Conservation (phyloP, 169 alveolate species). For the Perkinsus olseni region DNA sequence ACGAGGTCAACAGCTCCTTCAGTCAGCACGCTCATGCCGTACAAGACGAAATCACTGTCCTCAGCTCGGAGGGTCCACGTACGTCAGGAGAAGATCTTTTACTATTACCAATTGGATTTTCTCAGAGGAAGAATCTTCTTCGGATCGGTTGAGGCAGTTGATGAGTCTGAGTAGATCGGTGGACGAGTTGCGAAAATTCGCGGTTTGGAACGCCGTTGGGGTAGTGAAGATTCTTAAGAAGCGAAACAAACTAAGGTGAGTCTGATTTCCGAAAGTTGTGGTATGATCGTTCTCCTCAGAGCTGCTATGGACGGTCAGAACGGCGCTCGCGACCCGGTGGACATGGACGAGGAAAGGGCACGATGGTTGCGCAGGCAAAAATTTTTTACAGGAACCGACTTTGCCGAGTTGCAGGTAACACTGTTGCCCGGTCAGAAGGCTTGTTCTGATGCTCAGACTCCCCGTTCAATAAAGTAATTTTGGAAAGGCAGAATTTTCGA, state of each 20-base stretch:
- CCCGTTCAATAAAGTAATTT: no score
- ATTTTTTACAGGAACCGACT: background rate
- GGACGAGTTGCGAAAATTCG: background rate
- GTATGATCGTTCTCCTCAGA: background rate
- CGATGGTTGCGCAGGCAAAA: background rate
- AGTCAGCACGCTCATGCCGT: background rate
- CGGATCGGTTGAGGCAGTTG: background rate
- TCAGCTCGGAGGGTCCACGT: background rate
- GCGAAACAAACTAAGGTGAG: background rate
- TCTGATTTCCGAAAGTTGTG: background rate
- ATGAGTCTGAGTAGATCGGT: background rate
- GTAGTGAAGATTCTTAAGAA: background rate
- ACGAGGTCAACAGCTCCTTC: background rate
- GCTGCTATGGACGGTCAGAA: background rate
- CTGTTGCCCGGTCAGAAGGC: background rate
- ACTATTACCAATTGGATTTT: background rate
- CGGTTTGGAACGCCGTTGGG: background rate
- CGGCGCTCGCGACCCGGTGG: background rate
- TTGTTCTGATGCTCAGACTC: background rate
- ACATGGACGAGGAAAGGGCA: background rate
- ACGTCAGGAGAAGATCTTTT: background rate
- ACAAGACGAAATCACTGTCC: background rate
- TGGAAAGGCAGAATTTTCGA: no score
- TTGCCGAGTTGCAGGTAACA: background rate
- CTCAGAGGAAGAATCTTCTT: background rate